These are phyloP conservation scores for Aspergillus texensis DNA, from an alignment of 2,329 filamentous ascomycete genomes.

Conservation along the genomic window DNA sequence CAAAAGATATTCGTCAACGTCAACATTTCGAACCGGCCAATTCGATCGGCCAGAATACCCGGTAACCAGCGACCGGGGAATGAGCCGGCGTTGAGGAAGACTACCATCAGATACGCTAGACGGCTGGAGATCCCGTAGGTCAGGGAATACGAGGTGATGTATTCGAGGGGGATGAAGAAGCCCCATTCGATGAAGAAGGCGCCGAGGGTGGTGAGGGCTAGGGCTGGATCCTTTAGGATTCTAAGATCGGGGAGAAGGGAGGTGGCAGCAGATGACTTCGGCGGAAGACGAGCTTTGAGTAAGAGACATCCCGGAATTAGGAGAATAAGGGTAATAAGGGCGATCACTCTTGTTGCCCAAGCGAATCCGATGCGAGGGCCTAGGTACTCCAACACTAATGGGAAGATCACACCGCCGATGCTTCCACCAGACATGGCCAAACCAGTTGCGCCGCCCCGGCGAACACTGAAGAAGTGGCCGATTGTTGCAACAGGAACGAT, in stretches of 20 bases:
- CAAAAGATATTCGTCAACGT: conserved; percentile 30
- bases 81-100: conserved; percentile 27
- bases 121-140: conserved; percentile 13
- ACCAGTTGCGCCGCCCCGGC: conserved; percentile 36
- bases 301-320: conserved; percentile 27
- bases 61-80: conserved; percentile 27
- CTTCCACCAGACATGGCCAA: conserved; percentile 36
- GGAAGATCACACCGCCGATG: conserved; percentile 37
- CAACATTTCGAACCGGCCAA: conserved; percentile 33
- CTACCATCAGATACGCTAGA: conserved; percentile 28
- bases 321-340: conserved; percentile 35
- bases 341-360: conserved; percentile 43
- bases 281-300: conserved; percentile 15
- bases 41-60: conserved; percentile 26
- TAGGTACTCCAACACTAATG: conserved; percentile 32
- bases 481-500: conserved; percentile 31
- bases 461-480: conserved; percentile 36
- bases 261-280: conserved; percentile 16
- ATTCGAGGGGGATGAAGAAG: conserved; percentile 29
- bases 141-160: conserved; percentile 26
- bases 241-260: conserved; percentile 22
- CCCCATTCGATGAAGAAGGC: conserved; percentile 28
- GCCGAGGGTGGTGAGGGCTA: conserved; percentile 21
- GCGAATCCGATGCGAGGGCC: conserved; percentile 34
- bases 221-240: conserved; percentile 20